Conservation (phyloP, 1,139 yeast genomes). For the Candida tropicalis region DNA sequence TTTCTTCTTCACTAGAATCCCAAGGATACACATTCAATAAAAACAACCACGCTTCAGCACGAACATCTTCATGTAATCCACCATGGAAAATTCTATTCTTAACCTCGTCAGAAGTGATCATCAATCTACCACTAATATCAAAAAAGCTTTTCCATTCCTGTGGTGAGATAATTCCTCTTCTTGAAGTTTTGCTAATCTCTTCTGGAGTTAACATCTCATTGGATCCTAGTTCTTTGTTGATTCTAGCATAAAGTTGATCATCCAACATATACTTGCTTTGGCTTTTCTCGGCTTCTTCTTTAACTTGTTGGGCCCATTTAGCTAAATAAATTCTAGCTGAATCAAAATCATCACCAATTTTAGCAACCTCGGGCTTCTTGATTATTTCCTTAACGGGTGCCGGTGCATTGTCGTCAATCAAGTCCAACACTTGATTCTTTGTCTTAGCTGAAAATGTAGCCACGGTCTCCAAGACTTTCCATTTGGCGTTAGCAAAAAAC, state of each 20-base stretch:
- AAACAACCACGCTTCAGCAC: slow-evolving; percentile 86
- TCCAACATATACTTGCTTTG: slow-evolving; percentile 62
- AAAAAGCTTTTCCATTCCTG: slow-evolving; percentile 89
- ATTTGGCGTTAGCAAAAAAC: slow-evolving; percentile 68
- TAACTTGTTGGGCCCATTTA: slow-evolving; percentile 95
- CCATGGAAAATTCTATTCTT: slow-evolving; percentile 88
- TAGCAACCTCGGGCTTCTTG: slow-evolving; percentile 76
- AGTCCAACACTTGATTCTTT: slow-evolving; percentile 57
- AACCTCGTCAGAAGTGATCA: slow-evolving; percentile 73
- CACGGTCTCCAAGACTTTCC: slow-evolving; percentile 83
- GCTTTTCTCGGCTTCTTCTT: slow-evolving; percentile 85
- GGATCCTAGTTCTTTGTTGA: slow-evolving; percentile 72
- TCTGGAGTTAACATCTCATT: slow-evolving; percentile 58
- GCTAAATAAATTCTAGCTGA: slow-evolving; percentile 90
- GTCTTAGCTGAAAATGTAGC: slow-evolving; percentile 81
- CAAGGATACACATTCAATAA: slow-evolving; percentile 84
- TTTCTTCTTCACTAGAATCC: slow-evolving; percentile 76
- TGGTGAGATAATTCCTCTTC: slow-evolving; percentile 64
- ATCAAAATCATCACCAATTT: slow-evolving; percentile 87
- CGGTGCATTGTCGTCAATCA: slow-evolving; percentile 69
- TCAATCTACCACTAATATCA: slow-evolving; percentile 74
- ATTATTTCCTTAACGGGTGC: slow-evolving; percentile 64
- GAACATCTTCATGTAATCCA: slow-evolving; percentile 61
- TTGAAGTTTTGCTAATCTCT: slow-evolving; percentile 60
- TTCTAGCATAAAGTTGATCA: slow-evolving; percentile 58